Evolutionary conservation across 169 alveolate genomes (phyloP).

Genomic region (Plasmodium ovale): DNA sequence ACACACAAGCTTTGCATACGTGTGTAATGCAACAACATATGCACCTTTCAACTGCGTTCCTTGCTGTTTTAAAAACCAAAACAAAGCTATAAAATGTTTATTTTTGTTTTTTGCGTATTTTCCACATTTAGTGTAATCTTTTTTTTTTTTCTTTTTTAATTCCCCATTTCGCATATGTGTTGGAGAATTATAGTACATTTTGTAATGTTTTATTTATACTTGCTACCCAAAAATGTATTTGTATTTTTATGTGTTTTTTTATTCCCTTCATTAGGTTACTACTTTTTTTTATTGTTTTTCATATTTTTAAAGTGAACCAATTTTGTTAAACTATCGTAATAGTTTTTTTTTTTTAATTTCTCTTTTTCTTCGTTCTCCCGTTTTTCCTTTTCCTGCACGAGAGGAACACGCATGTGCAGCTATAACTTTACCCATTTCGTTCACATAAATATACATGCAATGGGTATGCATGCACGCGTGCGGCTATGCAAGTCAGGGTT

Average conservation of each 20-base stretch:
- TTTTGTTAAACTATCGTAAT: conserved; percentile 68
- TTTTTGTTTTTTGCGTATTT: too few species aligned
- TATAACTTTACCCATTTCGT: too few species aligned
- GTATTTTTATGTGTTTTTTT: neutral
- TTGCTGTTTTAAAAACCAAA: neutral
- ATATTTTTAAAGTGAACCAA: conserved; percentile 46
- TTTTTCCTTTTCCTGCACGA: conserved; percentile 62
- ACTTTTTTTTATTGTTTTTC: conserved; percentile 26
- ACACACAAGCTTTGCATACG: neutral
- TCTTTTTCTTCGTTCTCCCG: conserved; percentile 31
- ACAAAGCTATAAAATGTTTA: too few species aligned
- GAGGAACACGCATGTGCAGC: neutral
- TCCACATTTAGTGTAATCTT: too few species aligned
- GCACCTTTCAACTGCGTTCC: too few species aligned
- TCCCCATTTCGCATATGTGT: too few species aligned
- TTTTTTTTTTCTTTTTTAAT: too few species aligned
- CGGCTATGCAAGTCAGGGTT: neutral
- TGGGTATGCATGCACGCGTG: neutral
- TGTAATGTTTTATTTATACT: too few species aligned
- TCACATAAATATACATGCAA: neutral
- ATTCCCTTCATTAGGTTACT: neutral
- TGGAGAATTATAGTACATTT: too few species aligned
- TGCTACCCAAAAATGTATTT: neutral
- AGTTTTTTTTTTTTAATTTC: conserved; percentile 55
- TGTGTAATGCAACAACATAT: too few species aligned